Percentiles rank a stretch among this genome's conserved stretches.
phyloP scores from a whole-genome alignment of 208 protist species.

The Leishmania martiniquensis region DNA sequence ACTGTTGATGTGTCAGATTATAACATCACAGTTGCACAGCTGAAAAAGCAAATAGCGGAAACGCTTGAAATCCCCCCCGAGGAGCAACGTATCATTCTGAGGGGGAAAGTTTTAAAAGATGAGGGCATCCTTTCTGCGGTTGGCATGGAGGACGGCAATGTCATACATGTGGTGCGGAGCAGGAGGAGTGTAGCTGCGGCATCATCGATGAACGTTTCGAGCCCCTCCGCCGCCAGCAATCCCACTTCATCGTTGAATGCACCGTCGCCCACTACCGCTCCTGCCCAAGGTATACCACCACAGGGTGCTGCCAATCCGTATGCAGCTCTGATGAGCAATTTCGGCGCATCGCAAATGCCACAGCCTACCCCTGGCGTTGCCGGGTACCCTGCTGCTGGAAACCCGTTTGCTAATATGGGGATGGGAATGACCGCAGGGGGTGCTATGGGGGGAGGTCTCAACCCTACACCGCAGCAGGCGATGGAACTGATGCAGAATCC shows the following conservation, averaged over 20 bases:
- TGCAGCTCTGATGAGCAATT: conserved; percentile 57
- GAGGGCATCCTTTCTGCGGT: conserved; percentile 65
- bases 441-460: conserved; percentile 13
- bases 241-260: conserved; percentile 11
- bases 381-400: conserved; percentile 17
- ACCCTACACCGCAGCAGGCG: conserved; percentile 16
- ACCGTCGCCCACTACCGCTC: background rate
- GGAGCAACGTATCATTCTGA: conserved; percentile 84
- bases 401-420: conserved; percentile 26
- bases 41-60: conserved; percentile 63
- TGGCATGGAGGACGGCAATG: conserved; percentile 80
- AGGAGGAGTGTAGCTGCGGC: conserved; percentile 41
- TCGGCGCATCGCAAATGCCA: conserved; percentile 26
- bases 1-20: conserved; percentile 76
- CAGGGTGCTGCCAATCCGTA: conserved; percentile 59
- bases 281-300: conserved; percentile 9
- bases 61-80: conserved; percentile 71
- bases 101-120: conserved; percentile 90
- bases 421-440: conserved; percentile 22
- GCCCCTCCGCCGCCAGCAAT: conserved; percentile 7
- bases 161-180: conserved; percentile 86
- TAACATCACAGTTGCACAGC: conserved; percentile 61
- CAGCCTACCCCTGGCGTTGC: conserved; percentile 6
- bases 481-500: conserved; percentile 75
- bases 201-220: conserved; percentile 3